Base-by-base conservation (phyloP, 768 basidiomycete species). In the Epithele typhae region DNA sequence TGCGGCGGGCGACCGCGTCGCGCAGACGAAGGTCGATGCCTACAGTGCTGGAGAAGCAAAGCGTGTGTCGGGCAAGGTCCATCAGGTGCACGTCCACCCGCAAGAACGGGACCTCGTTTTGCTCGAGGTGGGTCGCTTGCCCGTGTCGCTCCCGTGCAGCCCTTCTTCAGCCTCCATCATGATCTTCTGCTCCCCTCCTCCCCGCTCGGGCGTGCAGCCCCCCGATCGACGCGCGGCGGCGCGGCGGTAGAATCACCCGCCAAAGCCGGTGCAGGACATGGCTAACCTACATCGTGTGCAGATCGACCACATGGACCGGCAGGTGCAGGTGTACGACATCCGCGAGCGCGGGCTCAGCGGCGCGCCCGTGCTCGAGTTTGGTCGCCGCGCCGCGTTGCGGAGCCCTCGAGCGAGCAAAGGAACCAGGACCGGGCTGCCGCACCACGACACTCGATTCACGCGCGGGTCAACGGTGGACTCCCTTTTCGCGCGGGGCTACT, bases 291-390 rank as follows among this genome's bases (percentile, higher is more conserved):
- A 10, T 33, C 33, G 25, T 41, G 36, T 14, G 43, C 55, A 79
- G 78, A 65, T 79, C 45, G 68, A 71, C 49, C 72, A 74, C 58
- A 64, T 74, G 43, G 73, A 76, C 51, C 61, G 63, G 37, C 78
- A 80, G 59, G 65, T 78, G 17, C 67, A 72, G 43, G 51, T 78
- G 30, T 80, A 66, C 52, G 80, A 81, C 54, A 55, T 60, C 40
- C 68, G 76, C 42, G 65, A 56, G 48, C 60, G 59, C 22, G 61
- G 62, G 23, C 76, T 76, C 49, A 57, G 64, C 52, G 57, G 66
- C 48, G 48, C 62, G 32, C 69, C 77, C 37, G 68, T 68, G 54
- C 55, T 72, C 45, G 63, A 66, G 51, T 78, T 81, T 54, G 73
- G 79, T 5, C 62, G 67, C 43, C 68, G 68, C 37, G 51, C 62